Base-by-base conservation (phyloP, 176 grass and related monocot genomes). In the Dendrocalamus sinicus region DNA sequence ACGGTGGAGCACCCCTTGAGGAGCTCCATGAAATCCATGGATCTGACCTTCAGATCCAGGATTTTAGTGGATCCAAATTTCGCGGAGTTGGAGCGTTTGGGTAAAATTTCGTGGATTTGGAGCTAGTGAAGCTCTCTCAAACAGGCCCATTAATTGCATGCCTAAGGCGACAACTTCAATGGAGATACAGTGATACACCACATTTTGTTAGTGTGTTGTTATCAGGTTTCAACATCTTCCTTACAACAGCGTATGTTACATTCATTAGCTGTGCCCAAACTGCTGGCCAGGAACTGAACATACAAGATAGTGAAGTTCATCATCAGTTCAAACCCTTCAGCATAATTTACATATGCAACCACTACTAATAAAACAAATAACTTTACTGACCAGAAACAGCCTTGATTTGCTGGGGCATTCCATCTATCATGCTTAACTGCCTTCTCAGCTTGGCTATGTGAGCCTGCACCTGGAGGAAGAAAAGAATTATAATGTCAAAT, bases 391-490 rank as follows among this genome's bases (percentile, higher is more conserved):
- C 97, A 74, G 87, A 90, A 88, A 86, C 55, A 46, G 76, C 88
- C 89, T 94, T 98, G 32, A 88, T 84, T 52, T 80, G 91, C 23
- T 89, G 93, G 20, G 96, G 93, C 75, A 89, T 75, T 77, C 93
- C 92, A 44, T 96, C 97, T 28, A 99, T 91, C 88, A 94, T 92
- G 76, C 67, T 96, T 90, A 99, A 72, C 83, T 96, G 97, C 85
- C 97, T 92, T 86, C 92, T 94, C 67, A 99, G 87, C 85, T 99
- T 99, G 19, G 89, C 93, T 64, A 99, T 96, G 81, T 96, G 92
- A 32, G 92, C 92, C 50, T 96, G 97, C 35, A 99, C 97, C 92
- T 96, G 76, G 22, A 91, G 44, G 65, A 80, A 51, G 73, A 57
- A 40, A 53, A 69, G 48, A 54, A 59, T 44, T 22, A 83, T 37